Percentiles rank a stretch among this genome's conserved stretches.
Conservation (phyloP, 2,329 filamentous ascomycete genomes). For the Fusarium transvaalense region DNA sequence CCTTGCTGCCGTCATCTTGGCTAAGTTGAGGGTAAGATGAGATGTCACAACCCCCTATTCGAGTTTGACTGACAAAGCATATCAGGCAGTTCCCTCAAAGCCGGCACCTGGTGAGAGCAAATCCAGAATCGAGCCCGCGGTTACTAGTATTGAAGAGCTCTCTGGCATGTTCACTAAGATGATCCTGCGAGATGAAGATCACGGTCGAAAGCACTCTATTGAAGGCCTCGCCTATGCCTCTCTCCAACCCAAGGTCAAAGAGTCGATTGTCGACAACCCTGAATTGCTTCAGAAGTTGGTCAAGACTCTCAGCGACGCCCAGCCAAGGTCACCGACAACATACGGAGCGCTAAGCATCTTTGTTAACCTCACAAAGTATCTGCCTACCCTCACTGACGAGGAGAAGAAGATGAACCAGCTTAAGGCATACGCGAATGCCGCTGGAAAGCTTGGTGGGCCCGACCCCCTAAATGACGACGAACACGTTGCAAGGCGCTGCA, state of each 20-base stretch:
- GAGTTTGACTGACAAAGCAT: constrained; percentile 63
- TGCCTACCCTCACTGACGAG: constrained; percentile 84
- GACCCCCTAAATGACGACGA: constrained; percentile 81
- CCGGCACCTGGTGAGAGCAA: constrained; percentile 56
- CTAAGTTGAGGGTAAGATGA: constrained; percentile 72
- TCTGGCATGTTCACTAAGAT: constrained; percentile 74
- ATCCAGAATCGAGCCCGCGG: constrained; percentile 63
- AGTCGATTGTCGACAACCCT: constrained; percentile 77
- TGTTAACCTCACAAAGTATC: constrained; percentile 85
- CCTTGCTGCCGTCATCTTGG: constrained; percentile 79
- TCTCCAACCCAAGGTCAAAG: constrained; percentile 85
- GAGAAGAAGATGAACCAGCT: constrained; percentile 92
- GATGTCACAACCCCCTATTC: constrained; percentile 35
- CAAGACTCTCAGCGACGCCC: constrained; percentile 68
- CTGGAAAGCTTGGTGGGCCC: constrained; percentile 71
- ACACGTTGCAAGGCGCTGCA: constrained; percentile 81
- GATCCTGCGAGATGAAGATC: constrained; percentile 69
- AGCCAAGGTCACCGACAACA: constrained; percentile 76
- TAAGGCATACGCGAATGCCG: constrained; percentile 92
- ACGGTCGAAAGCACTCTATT: constrained; percentile 76
- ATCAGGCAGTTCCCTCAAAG: constrained; percentile 67
- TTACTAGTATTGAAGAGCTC: constrained; percentile 74
- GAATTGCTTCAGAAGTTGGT: constrained; percentile 78
- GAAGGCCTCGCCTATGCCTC: constrained; percentile 95
- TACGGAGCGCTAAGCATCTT: constrained; percentile 91